Evolutionary conservation across 495 filamentous ascomycete species (phyloP).

Genomic region (Hapsidospora chrysogenum): DNA sequence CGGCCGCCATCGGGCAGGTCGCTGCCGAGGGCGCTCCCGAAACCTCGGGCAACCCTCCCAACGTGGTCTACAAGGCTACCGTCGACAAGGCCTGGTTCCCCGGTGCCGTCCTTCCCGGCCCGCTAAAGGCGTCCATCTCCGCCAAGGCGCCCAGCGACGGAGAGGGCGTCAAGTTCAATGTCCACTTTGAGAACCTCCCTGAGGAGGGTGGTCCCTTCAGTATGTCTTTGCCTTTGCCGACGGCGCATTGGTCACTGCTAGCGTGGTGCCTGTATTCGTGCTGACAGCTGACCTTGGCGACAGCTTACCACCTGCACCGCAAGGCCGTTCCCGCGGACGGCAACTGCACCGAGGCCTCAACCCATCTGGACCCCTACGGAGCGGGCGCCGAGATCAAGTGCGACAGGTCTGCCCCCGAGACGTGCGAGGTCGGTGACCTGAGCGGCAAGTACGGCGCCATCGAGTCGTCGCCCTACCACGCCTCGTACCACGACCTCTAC

Average conservation of each 20-base stretch:
- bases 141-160: conserved; percentile 38
- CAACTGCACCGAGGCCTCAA: conserved; percentile 58
- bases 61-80: conserved; percentile 38
- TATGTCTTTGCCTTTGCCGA: conserved; percentile 22
- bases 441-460: conserved; percentile 67
- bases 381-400: conserved; percentile 51
- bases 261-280: too few species aligned
- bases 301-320: conserved; percentile 79
- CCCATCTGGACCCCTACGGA: conserved; percentile 37
- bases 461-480: conserved; percentile 22
- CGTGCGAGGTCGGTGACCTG: conserved; percentile 74
- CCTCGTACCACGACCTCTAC: conserved; percentile 49
- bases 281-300: too few species aligned
- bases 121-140: conserved; percentile 42
- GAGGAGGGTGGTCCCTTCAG: conserved; percentile 48
- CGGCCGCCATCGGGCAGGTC: conserved; percentile 4
- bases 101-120: conserved; percentile 28
- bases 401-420: conserved; percentile 39
- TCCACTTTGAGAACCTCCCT: conserved; percentile 52
- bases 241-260: too few species aligned
- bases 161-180: conserved; percentile 42
- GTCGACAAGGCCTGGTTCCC: conserved; percentile 33
- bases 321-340: conserved; percentile 53
- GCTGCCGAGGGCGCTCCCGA: conserved; percentile 28
- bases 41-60: conserved; percentile 44